phyloP scores from a whole-genome alignment of 163 green algal species.

The Chlamydomonas reinhardtii region DNA sequence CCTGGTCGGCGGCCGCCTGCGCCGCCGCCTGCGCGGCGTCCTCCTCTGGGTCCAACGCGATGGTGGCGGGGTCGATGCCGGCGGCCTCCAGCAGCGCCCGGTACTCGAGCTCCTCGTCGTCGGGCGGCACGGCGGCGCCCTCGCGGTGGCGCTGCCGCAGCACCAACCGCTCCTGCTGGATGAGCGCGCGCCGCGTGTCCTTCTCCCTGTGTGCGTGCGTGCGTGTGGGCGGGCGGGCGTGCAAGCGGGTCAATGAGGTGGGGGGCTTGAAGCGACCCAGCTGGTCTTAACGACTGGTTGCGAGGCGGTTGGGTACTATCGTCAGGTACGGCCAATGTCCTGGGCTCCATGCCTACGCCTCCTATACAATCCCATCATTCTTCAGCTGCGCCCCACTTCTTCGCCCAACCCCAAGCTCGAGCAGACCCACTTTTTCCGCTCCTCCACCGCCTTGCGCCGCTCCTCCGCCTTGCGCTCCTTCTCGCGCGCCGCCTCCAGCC shows the following conservation, averaged over 20 bases:
- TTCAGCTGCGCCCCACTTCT: too few relatives aligned
- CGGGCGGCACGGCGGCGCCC: constrained; percentile 62
- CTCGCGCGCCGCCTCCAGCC: constrained; percentile 60
- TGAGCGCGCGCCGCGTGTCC: constrained; percentile 72
- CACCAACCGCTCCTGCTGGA: constrained; percentile 62
- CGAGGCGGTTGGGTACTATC: too few relatives aligned
- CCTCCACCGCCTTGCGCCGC: constrained; percentile 63
- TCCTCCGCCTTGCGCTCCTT: constrained; percentile 68
- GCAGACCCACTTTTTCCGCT: constrained; percentile 57
- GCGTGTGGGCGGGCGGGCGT: too few relatives aligned
- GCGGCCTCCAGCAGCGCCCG: constrained; percentile 67
- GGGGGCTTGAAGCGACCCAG: too few relatives aligned
- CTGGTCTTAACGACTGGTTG: too few relatives aligned
- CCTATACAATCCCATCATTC: too few relatives aligned
- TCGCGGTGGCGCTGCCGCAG: constrained; percentile 23
- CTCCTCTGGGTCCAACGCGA: constrained; percentile 6
- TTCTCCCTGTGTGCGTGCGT: constrained; percentile 68
- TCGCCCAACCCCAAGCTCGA: too few relatives aligned
- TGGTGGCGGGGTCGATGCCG: constrained; percentile 32
- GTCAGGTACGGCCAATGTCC: too few relatives aligned
- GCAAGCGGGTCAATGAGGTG: too few relatives aligned
- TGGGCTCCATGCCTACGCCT: too few relatives aligned
- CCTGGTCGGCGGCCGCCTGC: neutral
- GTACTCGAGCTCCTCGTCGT: constrained; percentile 89
- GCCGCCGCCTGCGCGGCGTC: constrained; percentile 18